Percentiles rank a stretch among this genome's conserved stretches.
Conservation (phyloP, 768 basidiomycete species). For the Pulveroboletus sp. region DNA sequence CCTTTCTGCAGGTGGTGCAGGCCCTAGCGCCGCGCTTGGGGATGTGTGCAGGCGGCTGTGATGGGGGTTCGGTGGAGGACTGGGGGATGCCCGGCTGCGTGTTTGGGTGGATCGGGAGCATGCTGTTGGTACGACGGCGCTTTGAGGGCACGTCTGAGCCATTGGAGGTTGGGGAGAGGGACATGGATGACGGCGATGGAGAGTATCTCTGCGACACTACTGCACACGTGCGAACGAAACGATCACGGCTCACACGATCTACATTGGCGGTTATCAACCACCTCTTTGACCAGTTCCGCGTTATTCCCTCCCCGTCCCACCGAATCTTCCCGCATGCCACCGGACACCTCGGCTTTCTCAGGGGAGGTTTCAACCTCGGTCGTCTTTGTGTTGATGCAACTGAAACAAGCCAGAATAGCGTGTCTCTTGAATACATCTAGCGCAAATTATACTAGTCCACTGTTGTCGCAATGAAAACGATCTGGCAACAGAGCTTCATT, state of each 20-base stretch:
- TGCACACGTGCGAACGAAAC: slow-evolving; percentile 11
- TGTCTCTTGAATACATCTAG: not conserved
- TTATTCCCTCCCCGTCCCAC: not conserved
- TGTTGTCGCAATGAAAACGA: too few relatives aligned
- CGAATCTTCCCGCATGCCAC: not conserved
- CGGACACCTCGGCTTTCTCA: slow-evolving; percentile 22
- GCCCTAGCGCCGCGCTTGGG: slow-evolving; percentile 89
- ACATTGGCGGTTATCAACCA: not conserved
- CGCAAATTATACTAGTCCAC: too few relatives aligned
- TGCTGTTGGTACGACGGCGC: slow-evolving; percentile 51
- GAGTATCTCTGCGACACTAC: slow-evolving; percentile 12
- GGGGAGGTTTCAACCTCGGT: not conserved
- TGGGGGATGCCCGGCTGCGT: slow-evolving; percentile 31
- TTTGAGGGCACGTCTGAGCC: slow-evolving; percentile 54
- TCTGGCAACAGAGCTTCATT: too few relatives aligned
- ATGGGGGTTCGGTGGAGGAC: slow-evolving; percentile 31
- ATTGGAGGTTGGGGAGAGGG: slow-evolving; percentile 62
- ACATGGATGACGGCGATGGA: slow-evolving; percentile 43
- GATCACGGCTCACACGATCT: not conserved
- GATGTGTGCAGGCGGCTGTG: slow-evolving; percentile 54
- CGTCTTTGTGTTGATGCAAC: not conserved
- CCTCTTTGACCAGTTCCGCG: not conserved
- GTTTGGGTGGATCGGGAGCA: slow-evolving; percentile 10
- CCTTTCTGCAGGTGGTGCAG: slow-evolving; percentile 86
- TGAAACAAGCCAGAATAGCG: slow-evolving; percentile 4